Evolutionary conservation across 495 filamentous ascomycete species (phyloP), one percentile per base, ranked within the genome.

Genomic region (Penicillium pancosmium): DNA sequence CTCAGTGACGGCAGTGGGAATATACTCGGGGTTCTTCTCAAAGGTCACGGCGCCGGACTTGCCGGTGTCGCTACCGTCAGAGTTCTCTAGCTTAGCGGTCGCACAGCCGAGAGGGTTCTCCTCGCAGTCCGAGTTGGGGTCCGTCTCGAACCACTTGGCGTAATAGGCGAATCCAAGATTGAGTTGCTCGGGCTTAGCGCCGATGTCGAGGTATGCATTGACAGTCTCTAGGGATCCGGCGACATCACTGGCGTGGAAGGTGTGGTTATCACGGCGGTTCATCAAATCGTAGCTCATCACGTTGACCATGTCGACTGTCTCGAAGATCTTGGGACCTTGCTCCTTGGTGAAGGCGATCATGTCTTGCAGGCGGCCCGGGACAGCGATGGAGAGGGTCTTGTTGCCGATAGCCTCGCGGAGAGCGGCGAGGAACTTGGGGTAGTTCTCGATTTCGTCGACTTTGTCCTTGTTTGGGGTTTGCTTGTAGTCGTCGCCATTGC

Each of bases 241-340:
- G 31, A 91, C 71, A 40, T 85, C 82, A 19, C 82, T 88, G 64
- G 89, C 86, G 64, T 91, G 88, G 55, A 80, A 82, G 5, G 88
- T 91, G 10, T 83, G 70, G 58, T 77, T 84, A 64, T 91, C 85
- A 16, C 89, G 85, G 19, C 89, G 83, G 73, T 91, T 91, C 82
- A 89, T 88, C 52, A 92, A 67, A 61, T 92, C 89, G 72, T 92
- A 92, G 19, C 82, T 84, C 89, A 92, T 92, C 52, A 92, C 80
- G 66, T 91, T 92, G 66, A 91, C 74, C 71, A 89, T 88, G 68
- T 91, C 88, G 10, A 91, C 76, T 1, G 84, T 81, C 47, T 74
- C 64, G 73, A 79, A 85, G 67, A 92, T 89, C 48, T 73, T 65
- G 1, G 88, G 87, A 0, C 88, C 77, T 1, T 82, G 86, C 31